Percentiles rank a stretch among this genome's conserved stretches.
Conservation (phyloP, 257 asterid genomes). For the Lycium barbarum region DNA sequence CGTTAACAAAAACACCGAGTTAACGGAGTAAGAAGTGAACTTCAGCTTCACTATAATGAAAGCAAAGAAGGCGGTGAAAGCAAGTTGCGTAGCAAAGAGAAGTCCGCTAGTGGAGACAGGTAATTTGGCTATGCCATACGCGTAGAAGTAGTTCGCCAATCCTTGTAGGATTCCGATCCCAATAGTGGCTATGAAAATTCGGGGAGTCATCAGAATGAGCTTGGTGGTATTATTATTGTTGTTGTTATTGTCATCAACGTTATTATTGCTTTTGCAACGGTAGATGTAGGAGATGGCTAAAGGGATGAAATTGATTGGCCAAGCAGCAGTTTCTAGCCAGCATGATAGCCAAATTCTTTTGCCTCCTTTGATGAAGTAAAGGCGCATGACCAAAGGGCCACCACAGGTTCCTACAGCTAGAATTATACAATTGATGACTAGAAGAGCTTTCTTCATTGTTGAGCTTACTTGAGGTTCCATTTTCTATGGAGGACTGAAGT, state of each 20-base stretch:
- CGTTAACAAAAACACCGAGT: slow-evolving; percentile 16
- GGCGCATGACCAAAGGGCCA: slow-evolving; percentile 39
- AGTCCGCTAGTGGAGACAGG: slow-evolving; percentile 18
- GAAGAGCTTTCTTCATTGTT: slow-evolving; percentile 33
- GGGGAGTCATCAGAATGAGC: slow-evolving; percentile 21
- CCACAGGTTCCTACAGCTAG: slow-evolving; percentile 46
- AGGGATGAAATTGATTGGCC: slow-evolving; percentile 36
- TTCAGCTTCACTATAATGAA: slow-evolving; percentile 28
- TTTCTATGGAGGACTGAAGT: background rate
- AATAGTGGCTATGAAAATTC: background rate
- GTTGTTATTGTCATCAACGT: background rate
- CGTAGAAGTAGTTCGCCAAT: background rate
- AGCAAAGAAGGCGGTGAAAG: slow-evolving; percentile 30
- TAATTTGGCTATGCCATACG: background rate
- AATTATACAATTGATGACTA: slow-evolving; percentile 35
- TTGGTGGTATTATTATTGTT: background rate
- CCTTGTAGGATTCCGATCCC: slow-evolving; percentile 31
- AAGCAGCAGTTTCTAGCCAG: slow-evolving; percentile 43
- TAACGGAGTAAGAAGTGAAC: slow-evolving; percentile 17
- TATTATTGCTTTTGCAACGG: background rate
- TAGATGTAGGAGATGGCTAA: slow-evolving; percentile 29
- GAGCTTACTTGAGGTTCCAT: slow-evolving; percentile 30
- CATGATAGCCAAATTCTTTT: slow-evolving; percentile 43
- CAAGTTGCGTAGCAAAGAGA: slow-evolving; percentile 30
- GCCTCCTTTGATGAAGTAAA: slow-evolving; percentile 44